Conservation (phyloP, 2,329 filamentous ascomycete species). For the Sclerotinia minor region DNA sequence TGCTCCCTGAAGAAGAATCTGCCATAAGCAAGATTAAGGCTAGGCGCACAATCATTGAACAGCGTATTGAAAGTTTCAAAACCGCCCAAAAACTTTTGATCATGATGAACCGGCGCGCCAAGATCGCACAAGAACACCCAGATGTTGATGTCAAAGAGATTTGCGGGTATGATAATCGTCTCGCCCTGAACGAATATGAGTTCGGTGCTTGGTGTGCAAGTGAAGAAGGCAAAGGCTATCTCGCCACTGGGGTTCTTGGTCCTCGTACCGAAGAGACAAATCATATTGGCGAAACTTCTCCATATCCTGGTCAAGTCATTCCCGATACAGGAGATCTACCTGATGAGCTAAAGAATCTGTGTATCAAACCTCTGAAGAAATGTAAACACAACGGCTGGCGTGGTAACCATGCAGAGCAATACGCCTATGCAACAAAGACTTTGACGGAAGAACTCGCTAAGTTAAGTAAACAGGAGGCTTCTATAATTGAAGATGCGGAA, state of each 20-base stretch:
- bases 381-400: conserved; percentile 37
- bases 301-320: conserved; percentile 31
- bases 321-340: conserved; percentile 23
- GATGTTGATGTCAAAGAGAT: conserved; percentile 33
- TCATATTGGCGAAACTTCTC: conserved; percentile 28
- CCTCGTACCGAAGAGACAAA: conserved; percentile 37
- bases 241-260: conserved; percentile 35
- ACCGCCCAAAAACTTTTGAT: conserved; percentile 33
- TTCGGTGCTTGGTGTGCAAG: conserved; percentile 35
- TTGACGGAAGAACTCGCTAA: conserved; percentile 31
- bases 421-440: conserved; percentile 26
- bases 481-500: conserved; percentile 40
- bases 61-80: conserved; percentile 30
- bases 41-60: conserved; percentile 30
- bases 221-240: conserved; percentile 34
- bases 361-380: conserved; percentile 34
- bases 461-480: conserved; percentile 30
- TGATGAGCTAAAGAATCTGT: conserved; percentile 36
- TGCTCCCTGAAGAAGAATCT: conserved; percentile 36
- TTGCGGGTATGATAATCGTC: conserved; percentile 40
- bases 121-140: conserved; percentile 31
- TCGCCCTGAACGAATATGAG: conserved; percentile 38
- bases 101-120: conserved; percentile 36
- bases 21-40: conserved; percentile 32
- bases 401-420: conserved; percentile 34